A percentile compares a stretch with the other conserved stretches of the same genome.
These are phyloP conservation scores for Cylindricascospora bacillispora DNA, from an alignment of 1,139 yeast genomes.

Conservation along the genomic window DNA sequence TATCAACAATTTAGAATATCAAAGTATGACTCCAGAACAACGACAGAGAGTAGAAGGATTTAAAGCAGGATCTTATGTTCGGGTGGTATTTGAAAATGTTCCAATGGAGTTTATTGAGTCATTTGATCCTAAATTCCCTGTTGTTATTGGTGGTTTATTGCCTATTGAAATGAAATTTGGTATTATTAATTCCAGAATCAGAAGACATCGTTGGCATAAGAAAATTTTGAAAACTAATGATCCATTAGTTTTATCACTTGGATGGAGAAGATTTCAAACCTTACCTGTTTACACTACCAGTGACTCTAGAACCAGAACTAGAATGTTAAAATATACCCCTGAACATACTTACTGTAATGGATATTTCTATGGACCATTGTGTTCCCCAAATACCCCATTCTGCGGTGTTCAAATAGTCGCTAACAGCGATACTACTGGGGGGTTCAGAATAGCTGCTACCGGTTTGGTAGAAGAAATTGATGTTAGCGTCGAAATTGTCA, in stretches of 20 bases:
- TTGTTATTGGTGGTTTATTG: slow-evolving; percentile 80
- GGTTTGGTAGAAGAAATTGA: slow-evolving; percentile 93
- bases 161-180: slow-evolving; percentile 92
- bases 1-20: slow-evolving; percentile 72
- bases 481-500: slow-evolving; percentile 78
- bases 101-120: slow-evolving; percentile 89
- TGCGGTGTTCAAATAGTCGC: slow-evolving; percentile 91
- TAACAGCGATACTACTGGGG: slow-evolving; percentile 69
- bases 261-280: slow-evolving; percentile 98
- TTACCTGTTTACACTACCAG: slow-evolving; percentile 91
- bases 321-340: slow-evolving; percentile 97
- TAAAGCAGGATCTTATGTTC: slow-evolving; percentile 89
- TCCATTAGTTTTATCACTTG: slow-evolving; percentile 83
- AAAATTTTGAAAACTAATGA: slow-evolving; percentile 91
- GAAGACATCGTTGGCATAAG: slow-evolving; percentile 99
- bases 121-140: slow-evolving; percentile 74
- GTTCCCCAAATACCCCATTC: slow-evolving; percentile 94
- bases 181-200: slow-evolving; percentile 79
- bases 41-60: slow-evolving; percentile 81
- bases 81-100: slow-evolving; percentile 65
- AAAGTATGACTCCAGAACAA: slow-evolving; percentile 59
- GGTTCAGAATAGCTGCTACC: slow-evolving; percentile 94
- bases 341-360: slow-evolving; percentile 97
- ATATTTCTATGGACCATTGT: slow-evolving; percentile 92
- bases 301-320: slow-evolving; percentile 92